Conservation (phyloP, 2,329 filamentous ascomycete species). For the Colletotrichum liriopes region DNA sequence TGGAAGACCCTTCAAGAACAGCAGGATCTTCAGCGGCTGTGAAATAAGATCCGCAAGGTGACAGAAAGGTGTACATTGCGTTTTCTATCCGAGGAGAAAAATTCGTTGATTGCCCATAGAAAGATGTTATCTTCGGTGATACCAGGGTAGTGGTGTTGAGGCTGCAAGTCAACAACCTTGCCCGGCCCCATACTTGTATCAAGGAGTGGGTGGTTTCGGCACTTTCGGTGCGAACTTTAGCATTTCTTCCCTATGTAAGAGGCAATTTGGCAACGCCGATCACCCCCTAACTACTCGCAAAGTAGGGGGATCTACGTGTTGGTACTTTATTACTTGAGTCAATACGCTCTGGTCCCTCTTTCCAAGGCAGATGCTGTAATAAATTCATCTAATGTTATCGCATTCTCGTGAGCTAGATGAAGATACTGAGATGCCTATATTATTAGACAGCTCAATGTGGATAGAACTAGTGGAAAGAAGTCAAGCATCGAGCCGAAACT, state of each 20-base stretch:
- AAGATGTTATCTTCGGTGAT: not conserved
- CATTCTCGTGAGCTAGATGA: not conserved
- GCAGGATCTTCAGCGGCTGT: too few species aligned
- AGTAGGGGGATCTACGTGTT: not conserved
- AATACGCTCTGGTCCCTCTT: not conserved
- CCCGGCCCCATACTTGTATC: not conserved
- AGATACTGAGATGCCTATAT: not conserved
- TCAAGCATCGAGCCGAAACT: not conserved
- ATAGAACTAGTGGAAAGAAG: not conserved
- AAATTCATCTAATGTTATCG: slow-evolving; percentile 1
- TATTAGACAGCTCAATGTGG: not conserved
- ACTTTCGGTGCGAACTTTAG: not conserved
- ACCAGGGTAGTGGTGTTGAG: not conserved
- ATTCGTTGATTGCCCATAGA: too few species aligned
- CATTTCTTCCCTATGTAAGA: slow-evolving; percentile 2
- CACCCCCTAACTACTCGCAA: not conserved
- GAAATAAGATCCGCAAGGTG: too few species aligned
- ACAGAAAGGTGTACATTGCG: too few species aligned
- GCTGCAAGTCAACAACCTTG: slow-evolving; percentile 8
- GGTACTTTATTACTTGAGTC: not conserved
- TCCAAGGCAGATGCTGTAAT: not conserved
- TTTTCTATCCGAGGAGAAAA: too few species aligned
- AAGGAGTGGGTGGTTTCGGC: not conserved
- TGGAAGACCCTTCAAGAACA: too few species aligned
- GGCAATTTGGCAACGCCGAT: not conserved